A percentile compares a stretch with the other conserved stretches of the same genome.
Evolutionary conservation across 163 green algal species (phyloP).

Genomic region (Coccomyxa subellipsoidea): DNA sequence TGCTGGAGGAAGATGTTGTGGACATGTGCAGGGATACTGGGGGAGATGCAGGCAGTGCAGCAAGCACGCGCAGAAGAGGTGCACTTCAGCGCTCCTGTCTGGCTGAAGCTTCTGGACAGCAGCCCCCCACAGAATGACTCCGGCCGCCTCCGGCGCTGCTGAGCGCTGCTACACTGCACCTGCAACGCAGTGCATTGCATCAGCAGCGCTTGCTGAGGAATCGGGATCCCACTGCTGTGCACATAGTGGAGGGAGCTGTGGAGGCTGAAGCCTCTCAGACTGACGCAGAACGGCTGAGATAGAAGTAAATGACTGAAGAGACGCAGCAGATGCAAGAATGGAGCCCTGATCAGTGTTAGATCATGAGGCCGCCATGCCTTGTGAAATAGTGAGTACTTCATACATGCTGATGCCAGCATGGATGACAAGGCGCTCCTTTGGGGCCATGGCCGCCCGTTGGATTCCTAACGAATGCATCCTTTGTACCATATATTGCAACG

Average conservation of each 20-base stretch:
- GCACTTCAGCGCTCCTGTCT: background rate
- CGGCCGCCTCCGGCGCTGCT: background rate
- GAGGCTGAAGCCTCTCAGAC: no score
- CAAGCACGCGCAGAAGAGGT: background rate
- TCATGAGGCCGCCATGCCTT: background rate
- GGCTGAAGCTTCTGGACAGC: background rate
- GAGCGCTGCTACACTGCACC: no score
- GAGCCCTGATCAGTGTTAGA: background rate
- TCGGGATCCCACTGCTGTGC: no score
- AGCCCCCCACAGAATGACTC: background rate
- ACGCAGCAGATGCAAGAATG: background rate
- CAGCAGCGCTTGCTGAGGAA: no score
- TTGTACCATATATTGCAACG: no score
- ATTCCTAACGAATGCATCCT: no score
- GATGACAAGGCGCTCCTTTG: no score
- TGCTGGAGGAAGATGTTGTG: background rate
- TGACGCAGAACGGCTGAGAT: background rate
- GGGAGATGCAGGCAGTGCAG: background rate
- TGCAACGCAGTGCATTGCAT: no score
- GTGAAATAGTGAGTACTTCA: background rate
- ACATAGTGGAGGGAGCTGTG: no score
- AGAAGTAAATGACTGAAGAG: background rate
- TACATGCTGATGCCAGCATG: no score
- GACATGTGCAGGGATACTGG: background rate
- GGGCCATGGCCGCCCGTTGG: no score